Evolutionary conservation across 2,329 filamentous ascomycete genomes (phyloP), one percentile per base, ranked within the genome.

Genomic region (Colletotrichum aenigma): DNA sequence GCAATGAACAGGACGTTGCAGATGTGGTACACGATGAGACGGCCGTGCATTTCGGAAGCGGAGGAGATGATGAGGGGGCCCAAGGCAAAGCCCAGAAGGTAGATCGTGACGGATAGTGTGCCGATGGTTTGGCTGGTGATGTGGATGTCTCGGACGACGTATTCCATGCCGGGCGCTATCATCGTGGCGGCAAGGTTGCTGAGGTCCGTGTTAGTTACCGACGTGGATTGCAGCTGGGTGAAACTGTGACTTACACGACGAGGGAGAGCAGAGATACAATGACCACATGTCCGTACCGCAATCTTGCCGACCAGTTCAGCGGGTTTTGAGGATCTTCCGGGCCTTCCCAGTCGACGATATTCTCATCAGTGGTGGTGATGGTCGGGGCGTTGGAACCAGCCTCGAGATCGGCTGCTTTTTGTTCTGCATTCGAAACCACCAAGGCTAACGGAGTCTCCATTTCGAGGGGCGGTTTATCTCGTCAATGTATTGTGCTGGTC

Each of bases 71-170:
- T 73, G 69, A 90, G 82, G 0, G 92, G 92, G 0, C 92, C 92
- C 34, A 89, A 86, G 2, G 89, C 90, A 75, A 91, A 91, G 30
- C 93, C 93, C 0, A 94, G 85, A 5, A 95, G 87, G 80, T 93
- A 93, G 24, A 94, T 88, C 7, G 89, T 90, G 4, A 92, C 86
- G 77, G 90, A 87, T 69, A 92, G 88, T 1, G 87, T 87, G 12
- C 84, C 85, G 4, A 91, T 78, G 64, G 87, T 82, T 12, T 84
- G 78, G 76, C 83, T 86, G 6, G 83, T 85, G 4, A 86, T 86
- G 55, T 86, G 43, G 74, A 93, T 91, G 6, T 91, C 88, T 16
- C 79, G 64, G 80, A 89, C 87, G 10, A 92, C 83, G 32, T 88
- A 81, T 0, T 86, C 85, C 2, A 90, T 87, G 4, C 87, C 90